Conservation (phyloP, 768 basidiomycete genomes). For the Chalciporus pseudorubinellus region DNA sequence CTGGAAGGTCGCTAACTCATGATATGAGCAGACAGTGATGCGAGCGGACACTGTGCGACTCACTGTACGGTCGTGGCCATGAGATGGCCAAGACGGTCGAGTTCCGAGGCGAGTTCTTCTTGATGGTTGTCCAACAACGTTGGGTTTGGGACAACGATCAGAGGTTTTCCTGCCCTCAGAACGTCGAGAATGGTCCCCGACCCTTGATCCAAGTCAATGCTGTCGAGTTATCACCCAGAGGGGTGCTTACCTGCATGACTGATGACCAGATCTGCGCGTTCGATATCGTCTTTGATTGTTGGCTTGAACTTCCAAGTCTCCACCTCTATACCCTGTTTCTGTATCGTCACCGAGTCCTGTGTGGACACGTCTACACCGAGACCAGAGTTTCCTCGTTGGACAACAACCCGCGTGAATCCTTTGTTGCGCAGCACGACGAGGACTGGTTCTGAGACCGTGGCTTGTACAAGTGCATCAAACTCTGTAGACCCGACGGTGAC, state of each 20-base stretch:
- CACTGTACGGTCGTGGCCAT: slow-evolving; percentile 57
- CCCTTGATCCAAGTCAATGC: slow-evolving; percentile 45
- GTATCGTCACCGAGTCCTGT: slow-evolving; percentile 13
- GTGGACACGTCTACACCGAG: slow-evolving; percentile 33
- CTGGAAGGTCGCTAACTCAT: slow-evolving; percentile 48
- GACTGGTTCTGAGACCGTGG: slow-evolving; percentile 55
- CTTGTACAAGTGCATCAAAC: slow-evolving; percentile 73
- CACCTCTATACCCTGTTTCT: slow-evolving; percentile 47
- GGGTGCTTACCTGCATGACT: slow-evolving; percentile 82
- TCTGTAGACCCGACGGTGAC: slow-evolving; percentile 89
- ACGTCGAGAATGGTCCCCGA: slow-evolving; percentile 94
- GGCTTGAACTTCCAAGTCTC: slow-evolving; percentile 75
- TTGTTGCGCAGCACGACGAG: slow-evolving; percentile 49
- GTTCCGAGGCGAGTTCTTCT: slow-evolving; percentile 74
- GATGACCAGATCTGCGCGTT: slow-evolving; percentile 73
- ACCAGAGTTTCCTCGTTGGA: slow-evolving; percentile 78
- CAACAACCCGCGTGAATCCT: slow-evolving; percentile 58
- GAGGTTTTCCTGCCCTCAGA: slow-evolving; percentile 64
- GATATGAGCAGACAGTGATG: slow-evolving; percentile 7
- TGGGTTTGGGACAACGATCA: slow-evolving; percentile 89
- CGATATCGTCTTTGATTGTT: slow-evolving; percentile 63
- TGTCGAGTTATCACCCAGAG: neutral
- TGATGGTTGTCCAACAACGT: slow-evolving; percentile 93
- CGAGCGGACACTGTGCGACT: slow-evolving; percentile 24
- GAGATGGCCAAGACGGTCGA: slow-evolving; percentile 59